Base-by-base conservation (phyloP, 2,329 filamentous ascomycete genomes). In the Monosporascus sp. region DNA sequence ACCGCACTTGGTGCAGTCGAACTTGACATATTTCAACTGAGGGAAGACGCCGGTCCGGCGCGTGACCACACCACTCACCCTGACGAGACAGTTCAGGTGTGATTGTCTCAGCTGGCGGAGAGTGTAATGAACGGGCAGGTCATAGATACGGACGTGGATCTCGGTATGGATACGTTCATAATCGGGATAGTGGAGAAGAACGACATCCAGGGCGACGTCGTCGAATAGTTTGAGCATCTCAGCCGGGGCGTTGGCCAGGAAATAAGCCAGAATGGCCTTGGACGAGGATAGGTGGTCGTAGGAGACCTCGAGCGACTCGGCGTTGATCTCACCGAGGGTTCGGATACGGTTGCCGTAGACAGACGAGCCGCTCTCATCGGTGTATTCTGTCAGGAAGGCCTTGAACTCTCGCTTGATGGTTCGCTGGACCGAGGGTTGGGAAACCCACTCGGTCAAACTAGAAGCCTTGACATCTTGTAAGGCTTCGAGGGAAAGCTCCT, bases 401-500 rank as follows among this genome's bases (percentile, higher is more conserved):
- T 96, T 96, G 82, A 99, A 99, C 72, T 99, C 94, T 64, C 93
- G 84, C 67, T 91, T 92, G 71, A 99, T 94, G 1, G 92, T 95
- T 61, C 90, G 84, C 72, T 96, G 90, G 14, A 99, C 94, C 15
- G 90, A 84, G 3, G 90, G 89, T 62, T 92, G 87, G 15, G 90
- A 86, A 43, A 99, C 88, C 95, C 95, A 99, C 60, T 99, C 94
- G 0, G 91, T 95, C 66, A 99, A 77, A 61, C 89, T 96, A 18
- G 90, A 83, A 18, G 94, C 91, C 70, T 99, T 99, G 58, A 97
- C 87, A 68, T 99, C 94, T 57, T 89, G 85, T 43, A 99, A 78
- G 14, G 90, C 90, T 71, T 97, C 93, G 0, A 97, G 81, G 2
- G 92, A 92, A 20, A 99, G 81, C 70, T 97, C 92, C 69, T 96